Percentiles rank a stretch among this genome's conserved stretches.
These are phyloP conservation scores for Melianthus villosus DNA, from an alignment of 441 rosid species.

Conservation along the genomic window DNA sequence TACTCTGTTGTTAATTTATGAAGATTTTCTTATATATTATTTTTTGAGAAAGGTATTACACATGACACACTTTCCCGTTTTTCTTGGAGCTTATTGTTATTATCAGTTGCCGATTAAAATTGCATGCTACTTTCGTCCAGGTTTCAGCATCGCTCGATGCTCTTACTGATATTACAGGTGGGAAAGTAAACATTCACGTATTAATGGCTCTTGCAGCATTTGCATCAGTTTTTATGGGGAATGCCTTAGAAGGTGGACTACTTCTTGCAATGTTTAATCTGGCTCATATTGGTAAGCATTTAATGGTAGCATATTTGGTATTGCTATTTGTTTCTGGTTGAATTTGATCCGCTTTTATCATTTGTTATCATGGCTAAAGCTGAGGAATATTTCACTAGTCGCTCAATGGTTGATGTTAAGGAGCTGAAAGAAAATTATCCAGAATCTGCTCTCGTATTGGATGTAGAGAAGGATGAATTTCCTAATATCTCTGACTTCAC, in stretches of 20 bases:
- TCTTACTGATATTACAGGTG: conserved; percentile 64
- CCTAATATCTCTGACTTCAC: conserved; percentile 62
- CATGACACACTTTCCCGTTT: too few species aligned
- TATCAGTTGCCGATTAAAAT: neutral
- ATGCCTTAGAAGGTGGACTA: conserved; percentile 76
- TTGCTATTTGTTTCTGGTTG: too few species aligned
- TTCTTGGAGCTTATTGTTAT: too few species aligned
- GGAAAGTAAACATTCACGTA: conserved; percentile 84
- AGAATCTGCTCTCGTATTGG: conserved; percentile 56
- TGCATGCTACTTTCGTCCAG: conserved; percentile 16
- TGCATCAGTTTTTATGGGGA: conserved; percentile 84
- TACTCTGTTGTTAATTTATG: too few species aligned
- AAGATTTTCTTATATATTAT: too few species aligned
- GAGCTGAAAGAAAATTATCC: conserved; percentile 90
- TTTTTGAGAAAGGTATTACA: too few species aligned
- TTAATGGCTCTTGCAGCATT: conserved; percentile 89
- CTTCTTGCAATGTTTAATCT: conserved; percentile 94
- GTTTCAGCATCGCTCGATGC: conserved; percentile 87
- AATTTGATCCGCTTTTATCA: neutral
- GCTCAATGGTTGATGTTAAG: conserved; percentile 80
- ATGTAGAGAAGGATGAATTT: conserved; percentile 38
- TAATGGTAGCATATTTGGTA: conserved; percentile 2
- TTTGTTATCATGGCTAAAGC: conserved; percentile 31
- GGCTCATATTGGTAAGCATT: conserved; percentile 67
- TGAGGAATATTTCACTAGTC: conserved; percentile 90